Base-by-base conservation (phyloP, 179 eudicot genomes). In the Nepenthes alata region DNA sequence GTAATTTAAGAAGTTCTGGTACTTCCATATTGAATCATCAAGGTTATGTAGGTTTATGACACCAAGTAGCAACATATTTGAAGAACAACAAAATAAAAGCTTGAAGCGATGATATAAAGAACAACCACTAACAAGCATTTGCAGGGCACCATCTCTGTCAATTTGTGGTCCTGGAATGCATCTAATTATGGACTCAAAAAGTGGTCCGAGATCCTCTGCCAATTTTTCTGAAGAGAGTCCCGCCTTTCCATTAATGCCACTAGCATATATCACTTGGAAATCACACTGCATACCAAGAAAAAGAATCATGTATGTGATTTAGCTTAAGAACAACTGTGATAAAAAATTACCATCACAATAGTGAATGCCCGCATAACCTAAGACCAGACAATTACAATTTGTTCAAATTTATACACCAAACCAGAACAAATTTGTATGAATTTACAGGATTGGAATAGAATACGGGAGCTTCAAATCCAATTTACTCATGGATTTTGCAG, bases 101-200 rank as follows among this genome's bases (percentile, higher is more conserved):
- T 25, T 25, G 8, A 7, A 41, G 38, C 53, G 63, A 37, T 1
- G 53, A 54, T 37, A 36, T 37, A 63, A 77, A 66, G 56, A 55
- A 67, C 34, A 67, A 60, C 53, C 63, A 88, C 97, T 86, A 60
- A 93, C 98, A 76, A 93, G 96, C 98, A 93, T 86, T 85, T 93
- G 98, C 61, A 93, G 87, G 74, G 91, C 82, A 55, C 96, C 98
- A 35, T 83, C 96, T 80, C 77, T 89, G 44, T 83, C 86, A 64
- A 93, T 85, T 63, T 62, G 82, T 56, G 98, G 96, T 53, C 98
- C 98, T 37, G 98, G 98, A 69, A 93, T 93, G 84, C 96, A 89
- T 85, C 96, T 74, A 58, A 82, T 73, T 56, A 93, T 77, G 66
- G 93, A 10, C 78, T 89, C 96, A 47, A 93, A 93, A 66, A 93